These are phyloP conservation scores for Mortierella sp. DNA, from an alignment of 371 early-diverging fungal species.

Conservation along the genomic window DNA sequence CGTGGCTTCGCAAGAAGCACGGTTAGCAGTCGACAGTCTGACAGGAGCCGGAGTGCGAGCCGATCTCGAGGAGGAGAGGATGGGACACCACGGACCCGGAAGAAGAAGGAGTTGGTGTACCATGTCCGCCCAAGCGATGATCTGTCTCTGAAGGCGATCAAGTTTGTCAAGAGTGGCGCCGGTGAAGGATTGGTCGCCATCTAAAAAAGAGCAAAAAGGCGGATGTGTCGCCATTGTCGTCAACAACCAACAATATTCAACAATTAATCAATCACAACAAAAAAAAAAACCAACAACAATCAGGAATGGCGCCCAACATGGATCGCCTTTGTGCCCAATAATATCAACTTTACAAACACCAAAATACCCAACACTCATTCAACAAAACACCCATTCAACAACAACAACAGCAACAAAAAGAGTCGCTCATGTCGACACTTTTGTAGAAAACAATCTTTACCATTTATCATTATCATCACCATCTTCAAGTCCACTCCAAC, in stretches of 20 bases:
- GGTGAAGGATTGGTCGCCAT: slow-evolving; percentile 37
- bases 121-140: slow-evolving; percentile 50
- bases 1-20: neutral
- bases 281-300: neutral
- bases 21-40: neutral
- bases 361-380: neutral
- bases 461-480: neutral
- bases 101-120: slow-evolving; percentile 41
- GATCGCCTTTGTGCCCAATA: neutral
- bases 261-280: neutral
- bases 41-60: neutral
- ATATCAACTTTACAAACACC: neutral
- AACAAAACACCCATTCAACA: too few relatives aligned
- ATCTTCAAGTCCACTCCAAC: neutral
- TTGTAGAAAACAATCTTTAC: neutral
- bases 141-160: slow-evolving; percentile 44
- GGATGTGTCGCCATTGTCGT: neutral
- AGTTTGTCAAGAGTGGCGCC: slow-evolving; percentile 45
- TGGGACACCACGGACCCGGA: slow-evolving; percentile 7
- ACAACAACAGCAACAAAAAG: neutral
- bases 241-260: neutral
- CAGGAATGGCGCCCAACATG: neutral
- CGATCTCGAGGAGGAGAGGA: neutral
- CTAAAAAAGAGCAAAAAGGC: slow-evolving; percentile 12
- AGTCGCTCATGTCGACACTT: neutral